A percentile compares a stretch with the other conserved stretches of the same genome.
phyloP scores from a whole-genome alignment of 2,329 filamentous ascomycete species.

The Pestalotiopsis sp. region DNA sequence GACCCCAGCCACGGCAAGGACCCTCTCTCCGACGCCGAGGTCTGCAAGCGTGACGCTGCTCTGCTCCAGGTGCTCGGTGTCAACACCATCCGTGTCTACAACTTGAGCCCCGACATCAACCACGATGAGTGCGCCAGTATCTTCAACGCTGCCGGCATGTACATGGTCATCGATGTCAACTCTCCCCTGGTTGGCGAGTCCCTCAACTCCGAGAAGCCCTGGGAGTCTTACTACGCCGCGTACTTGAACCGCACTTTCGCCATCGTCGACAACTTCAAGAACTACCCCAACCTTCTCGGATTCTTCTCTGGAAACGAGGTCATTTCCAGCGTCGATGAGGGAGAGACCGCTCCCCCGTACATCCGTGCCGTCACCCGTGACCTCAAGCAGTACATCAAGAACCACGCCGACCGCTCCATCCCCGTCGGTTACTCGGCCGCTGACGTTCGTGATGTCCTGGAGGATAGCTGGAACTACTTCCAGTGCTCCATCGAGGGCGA shows the following conservation, averaged over 20 bases:
- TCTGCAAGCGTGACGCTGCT: constrained; percentile 64
- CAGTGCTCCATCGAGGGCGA: constrained; percentile 61
- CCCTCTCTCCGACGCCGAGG: constrained; percentile 57
- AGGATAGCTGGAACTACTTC: constrained; percentile 76
- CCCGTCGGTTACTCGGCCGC: constrained; percentile 81
- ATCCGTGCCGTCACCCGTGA: constrained; percentile 75
- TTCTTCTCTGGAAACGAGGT: constrained; percentile 40
- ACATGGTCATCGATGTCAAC: constrained; percentile 70
- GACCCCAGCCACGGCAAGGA: constrained; percentile 54
- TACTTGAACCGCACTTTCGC: constrained; percentile 69
- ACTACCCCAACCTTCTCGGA: constrained; percentile 65
- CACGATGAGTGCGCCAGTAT: constrained; percentile 67
- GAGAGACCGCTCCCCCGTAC: constrained; percentile 65
- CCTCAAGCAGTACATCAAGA: constrained; percentile 78
- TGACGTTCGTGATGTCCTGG: constrained; percentile 71
- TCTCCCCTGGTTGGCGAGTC: constrained; percentile 61
- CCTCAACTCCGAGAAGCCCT: constrained; percentile 54
- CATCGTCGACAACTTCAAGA: constrained; percentile 66
- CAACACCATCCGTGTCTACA: constrained; percentile 71
- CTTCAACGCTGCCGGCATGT: constrained; percentile 69
- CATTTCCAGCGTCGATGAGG: constrained; percentile 62
- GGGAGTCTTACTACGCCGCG: constrained; percentile 57
- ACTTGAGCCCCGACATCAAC: constrained; percentile 64
- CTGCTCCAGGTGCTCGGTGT: constrained; percentile 65
- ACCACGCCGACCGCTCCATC: constrained; percentile 65